Conservation (phyloP, 148 eudicot genomes). For the Rhododendron griersonianum region DNA sequence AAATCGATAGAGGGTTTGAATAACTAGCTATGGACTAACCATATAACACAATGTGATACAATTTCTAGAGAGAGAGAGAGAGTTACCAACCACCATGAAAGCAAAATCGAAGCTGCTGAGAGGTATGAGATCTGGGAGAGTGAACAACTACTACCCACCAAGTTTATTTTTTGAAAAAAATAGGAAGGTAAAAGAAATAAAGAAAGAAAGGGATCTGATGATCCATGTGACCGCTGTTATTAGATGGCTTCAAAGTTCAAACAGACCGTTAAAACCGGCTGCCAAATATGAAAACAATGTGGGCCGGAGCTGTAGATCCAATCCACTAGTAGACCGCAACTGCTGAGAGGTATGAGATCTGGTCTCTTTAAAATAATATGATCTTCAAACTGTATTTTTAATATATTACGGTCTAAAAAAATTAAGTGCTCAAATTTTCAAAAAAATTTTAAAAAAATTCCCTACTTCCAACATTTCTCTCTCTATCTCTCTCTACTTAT, state of each 20-base stretch:
- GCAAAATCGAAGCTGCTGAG: slow-evolving; percentile 19
- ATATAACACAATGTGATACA: background rate
- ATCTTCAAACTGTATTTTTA: no score
- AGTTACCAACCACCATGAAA: slow-evolving; percentile 14
- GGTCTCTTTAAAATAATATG: no score
- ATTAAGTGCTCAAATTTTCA: no score
- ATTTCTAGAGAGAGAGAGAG: background rate
- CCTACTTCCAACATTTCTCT: no score
- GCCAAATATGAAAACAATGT: background rate
- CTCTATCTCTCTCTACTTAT: no score
- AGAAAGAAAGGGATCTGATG: background rate
- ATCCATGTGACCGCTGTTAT: background rate
- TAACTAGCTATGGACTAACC: background rate
- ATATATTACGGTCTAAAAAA: no score
- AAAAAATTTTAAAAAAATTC: no score
- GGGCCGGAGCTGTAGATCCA: background rate
- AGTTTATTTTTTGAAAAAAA: background rate
- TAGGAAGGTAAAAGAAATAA: background rate
- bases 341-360: no score
- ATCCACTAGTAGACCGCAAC: no score
- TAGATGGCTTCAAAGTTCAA: background rate
- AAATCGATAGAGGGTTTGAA: background rate
- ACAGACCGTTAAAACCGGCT: background rate
- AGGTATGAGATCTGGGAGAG: slow-evolving; percentile 17
- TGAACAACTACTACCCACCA: background rate